phyloP scores from a whole-genome alignment of 441 rosid genomes.

The Daphne laureola region DNA sequence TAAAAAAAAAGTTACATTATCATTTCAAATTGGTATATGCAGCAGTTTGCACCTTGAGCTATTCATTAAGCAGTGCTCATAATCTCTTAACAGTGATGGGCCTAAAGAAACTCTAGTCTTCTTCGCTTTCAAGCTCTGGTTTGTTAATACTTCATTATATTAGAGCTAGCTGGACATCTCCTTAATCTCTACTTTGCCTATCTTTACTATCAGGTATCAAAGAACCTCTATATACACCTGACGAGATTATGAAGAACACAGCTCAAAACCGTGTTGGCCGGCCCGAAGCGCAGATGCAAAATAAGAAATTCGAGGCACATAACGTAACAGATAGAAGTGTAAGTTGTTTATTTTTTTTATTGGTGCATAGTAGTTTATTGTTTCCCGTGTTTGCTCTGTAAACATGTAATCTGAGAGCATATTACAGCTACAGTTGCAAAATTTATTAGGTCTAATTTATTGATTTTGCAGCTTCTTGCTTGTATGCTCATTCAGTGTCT shows the following conservation, averaged over 20 bases:
- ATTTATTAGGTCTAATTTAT: constrained; percentile 2
- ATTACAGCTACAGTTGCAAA: not conserved
- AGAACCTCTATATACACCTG: constrained; percentile 14
- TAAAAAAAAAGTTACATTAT: no score
- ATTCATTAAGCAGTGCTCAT: no score
- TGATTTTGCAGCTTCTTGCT: not conserved
- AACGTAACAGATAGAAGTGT: constrained; percentile 16
- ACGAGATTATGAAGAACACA: constrained; percentile 13
- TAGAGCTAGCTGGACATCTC: not conserved
- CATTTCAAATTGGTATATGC: no score
- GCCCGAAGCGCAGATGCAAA: constrained; percentile 16
- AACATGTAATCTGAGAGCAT: not conserved
- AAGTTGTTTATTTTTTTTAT: constrained; percentile 2
- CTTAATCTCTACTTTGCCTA: not conserved
- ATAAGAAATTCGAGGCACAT: constrained; percentile 13
- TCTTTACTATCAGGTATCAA: constrained; percentile 16
- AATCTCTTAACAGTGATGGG: no score
- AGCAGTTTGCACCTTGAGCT: no score
- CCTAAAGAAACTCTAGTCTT: no score
- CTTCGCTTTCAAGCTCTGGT: no score
- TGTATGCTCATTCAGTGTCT: no score
- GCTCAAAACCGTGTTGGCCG: constrained; percentile 9
- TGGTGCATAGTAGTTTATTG: not conserved
- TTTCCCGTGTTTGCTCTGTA: constrained; percentile 8
- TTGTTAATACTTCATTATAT: not conserved